A percentile compares a stretch with the other conserved stretches of the same genome.
Conservation (phyloP, 2,329 filamentous ascomycete species). For the Colletotrichum sojae region DNA sequence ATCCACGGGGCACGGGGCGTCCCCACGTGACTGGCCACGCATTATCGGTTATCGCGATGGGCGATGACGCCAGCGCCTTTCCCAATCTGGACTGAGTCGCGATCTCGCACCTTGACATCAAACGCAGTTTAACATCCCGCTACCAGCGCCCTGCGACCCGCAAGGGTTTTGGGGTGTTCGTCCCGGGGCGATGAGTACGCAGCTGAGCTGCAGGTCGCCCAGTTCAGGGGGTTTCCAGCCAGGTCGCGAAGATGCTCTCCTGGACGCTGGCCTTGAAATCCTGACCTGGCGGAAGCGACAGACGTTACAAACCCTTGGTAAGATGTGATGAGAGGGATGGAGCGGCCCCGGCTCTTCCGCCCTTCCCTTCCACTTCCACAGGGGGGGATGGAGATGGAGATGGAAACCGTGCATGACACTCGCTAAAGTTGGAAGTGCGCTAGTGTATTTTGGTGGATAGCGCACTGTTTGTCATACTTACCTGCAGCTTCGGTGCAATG, state of each 20-base stretch:
- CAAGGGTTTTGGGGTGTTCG: neutral
- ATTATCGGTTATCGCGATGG: slow-evolving; percentile 12
- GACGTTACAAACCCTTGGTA: neutral
- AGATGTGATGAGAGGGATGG: neutral
- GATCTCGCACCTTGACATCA: slow-evolving; percentile 19
- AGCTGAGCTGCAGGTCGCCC: neutral
- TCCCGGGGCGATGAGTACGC: neutral
- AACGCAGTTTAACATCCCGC: neutral
- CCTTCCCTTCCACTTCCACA: neutral
- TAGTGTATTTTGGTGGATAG: slow-evolving; percentile 22
- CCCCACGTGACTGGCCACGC: slow-evolving; percentile 33
- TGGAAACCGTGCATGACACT: slow-evolving; percentile 6
- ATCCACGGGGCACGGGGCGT: slow-evolving; percentile 9
- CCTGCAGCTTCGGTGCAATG: slow-evolving; percentile 31
- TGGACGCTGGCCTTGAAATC: neutral
- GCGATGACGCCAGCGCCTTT: slow-evolving; percentile 36
- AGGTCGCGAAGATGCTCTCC: neutral
- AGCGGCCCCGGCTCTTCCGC: slow-evolving; percentile 6
- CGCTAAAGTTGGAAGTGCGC: slow-evolving; percentile 25
- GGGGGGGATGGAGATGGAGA: slow-evolving; percentile 10
- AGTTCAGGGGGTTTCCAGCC: neutral
- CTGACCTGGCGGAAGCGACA: neutral
- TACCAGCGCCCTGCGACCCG: neutral
- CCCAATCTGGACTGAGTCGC: slow-evolving; percentile 4
- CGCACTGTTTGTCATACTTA: slow-evolving; percentile 39